Evolutionary conservation across 371 early-diverging fungal genomes (phyloP).

Genomic region (Mortierella sp.): DNA sequence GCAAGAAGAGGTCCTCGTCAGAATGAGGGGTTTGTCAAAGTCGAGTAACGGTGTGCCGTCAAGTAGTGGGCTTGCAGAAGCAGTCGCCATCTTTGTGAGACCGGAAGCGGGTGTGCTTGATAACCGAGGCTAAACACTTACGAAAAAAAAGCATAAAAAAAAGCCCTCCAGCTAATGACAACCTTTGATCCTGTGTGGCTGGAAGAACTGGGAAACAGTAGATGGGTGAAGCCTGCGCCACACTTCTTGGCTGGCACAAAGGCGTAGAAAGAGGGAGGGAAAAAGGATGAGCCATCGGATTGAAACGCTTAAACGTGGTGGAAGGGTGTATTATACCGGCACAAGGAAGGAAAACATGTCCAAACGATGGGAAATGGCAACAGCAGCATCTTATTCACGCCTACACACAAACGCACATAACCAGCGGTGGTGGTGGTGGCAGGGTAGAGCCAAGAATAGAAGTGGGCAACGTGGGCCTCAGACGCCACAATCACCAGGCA

Average conservation of each 20-base stretch:
- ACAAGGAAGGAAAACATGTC: not conserved
- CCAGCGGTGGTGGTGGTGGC: not conserved
- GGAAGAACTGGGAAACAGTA: too few species aligned
- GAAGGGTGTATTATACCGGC: not conserved
- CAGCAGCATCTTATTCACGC: too few species aligned
- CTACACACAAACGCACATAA: too few species aligned
- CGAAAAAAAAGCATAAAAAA: not conserved
- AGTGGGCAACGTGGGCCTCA: too few species aligned
- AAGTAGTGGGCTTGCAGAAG: slow-evolving; percentile 7
- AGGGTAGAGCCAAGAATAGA: too few species aligned
- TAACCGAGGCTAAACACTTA: slow-evolving; percentile 1
- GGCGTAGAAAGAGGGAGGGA: not conserved
- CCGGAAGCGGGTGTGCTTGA: slow-evolving; percentile 36
- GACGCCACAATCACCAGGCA: too few species aligned
- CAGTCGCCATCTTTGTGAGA: slow-evolving; percentile 50
- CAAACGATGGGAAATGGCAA: not conserved
- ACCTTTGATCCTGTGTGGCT: too few species aligned
- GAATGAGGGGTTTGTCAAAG: slow-evolving; percentile 23
- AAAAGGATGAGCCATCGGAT: not conserved
- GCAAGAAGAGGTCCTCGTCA: slow-evolving; percentile 39
- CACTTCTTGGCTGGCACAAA: too few species aligned
- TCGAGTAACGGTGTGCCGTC: not conserved
- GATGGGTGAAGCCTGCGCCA: too few species aligned
- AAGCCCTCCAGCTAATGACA: too few species aligned
- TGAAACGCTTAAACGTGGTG: not conserved